Percentiles rank a stretch among this genome's conserved stretches.
Conservation (phyloP, 2,329 filamentous ascomycete species). For the Ophiostoma fasciatum region DNA sequence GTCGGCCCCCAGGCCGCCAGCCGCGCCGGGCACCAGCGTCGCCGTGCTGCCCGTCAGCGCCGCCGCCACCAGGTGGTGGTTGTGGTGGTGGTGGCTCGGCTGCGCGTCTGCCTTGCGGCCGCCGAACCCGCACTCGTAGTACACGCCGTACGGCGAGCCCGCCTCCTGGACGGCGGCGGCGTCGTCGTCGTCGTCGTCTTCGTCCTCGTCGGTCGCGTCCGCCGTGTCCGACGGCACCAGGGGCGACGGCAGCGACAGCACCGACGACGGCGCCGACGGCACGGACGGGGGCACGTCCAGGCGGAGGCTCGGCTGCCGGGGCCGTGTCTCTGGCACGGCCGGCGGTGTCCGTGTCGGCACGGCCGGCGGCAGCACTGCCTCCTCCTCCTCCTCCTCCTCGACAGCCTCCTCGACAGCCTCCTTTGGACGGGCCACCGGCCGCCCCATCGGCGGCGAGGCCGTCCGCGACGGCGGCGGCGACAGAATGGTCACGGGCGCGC, state of each 20-base stretch:
- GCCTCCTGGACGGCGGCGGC: no score
- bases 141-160: no score
- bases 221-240: conserved; percentile 1
- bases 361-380: conserved; percentile 3
- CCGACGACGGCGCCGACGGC: conserved; percentile 6
- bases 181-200: conserved; percentile 4
- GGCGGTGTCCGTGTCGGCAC: conserved; percentile 5
- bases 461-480: conserved; percentile 37
- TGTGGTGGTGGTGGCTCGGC: conserved; percentile 9
- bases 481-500: conserved; percentile 28
- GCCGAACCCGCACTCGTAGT: no score
- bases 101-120: not conserved
- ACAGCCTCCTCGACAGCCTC: no score
- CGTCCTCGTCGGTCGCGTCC: conserved; percentile 1
- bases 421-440: no score
- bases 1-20: conserved; percentile 12
- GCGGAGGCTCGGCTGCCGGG: conserved; percentile 13
- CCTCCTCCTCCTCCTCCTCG: no score
- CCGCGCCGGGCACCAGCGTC: conserved; percentile 16
- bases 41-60: conserved; percentile 15
- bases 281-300: not conserved
- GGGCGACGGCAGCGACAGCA: not conserved
- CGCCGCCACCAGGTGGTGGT: conserved; percentile 16
- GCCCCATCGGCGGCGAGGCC: conserved; percentile 3
- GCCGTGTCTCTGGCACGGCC: conserved; percentile 20